Conservation (phyloP, 2,329 filamentous ascomycete genomes). For the Trichoderma atroviride region DNA sequence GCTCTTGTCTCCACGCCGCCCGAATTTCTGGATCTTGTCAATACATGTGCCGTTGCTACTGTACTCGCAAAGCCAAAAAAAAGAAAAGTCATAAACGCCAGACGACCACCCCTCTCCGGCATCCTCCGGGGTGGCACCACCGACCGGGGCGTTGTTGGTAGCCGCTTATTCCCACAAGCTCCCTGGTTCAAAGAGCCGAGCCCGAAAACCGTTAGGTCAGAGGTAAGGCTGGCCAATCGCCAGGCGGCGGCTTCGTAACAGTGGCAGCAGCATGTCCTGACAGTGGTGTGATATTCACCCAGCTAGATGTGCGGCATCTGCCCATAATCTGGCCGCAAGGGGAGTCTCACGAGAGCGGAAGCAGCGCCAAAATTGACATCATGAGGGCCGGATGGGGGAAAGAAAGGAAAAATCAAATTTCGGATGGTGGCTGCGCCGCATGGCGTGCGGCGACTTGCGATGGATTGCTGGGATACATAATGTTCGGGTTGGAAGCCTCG, state of each 20-base stretch:
- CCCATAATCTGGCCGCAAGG: constrained; percentile 10
- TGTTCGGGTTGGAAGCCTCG: constrained; percentile 8
- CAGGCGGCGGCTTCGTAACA: neutral
- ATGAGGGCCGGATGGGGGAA: neutral
- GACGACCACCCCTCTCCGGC: constrained; percentile 7
- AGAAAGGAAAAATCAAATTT: neutral
- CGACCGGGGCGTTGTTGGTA: neutral
- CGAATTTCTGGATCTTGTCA: neutral
- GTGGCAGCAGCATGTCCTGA: constrained; percentile 21
- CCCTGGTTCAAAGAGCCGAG: neutral
- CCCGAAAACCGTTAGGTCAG: neutral
- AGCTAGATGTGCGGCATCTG: constrained; percentile 6
- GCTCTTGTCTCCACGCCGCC: neutral
- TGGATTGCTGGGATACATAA: constrained; percentile 20
- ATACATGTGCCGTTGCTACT: neutral
- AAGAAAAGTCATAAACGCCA: neutral
- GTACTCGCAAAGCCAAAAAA: neutral
- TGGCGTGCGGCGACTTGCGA: constrained; percentile 17
- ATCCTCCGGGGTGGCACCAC: constrained; percentile 27
- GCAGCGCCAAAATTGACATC: constrained; percentile 16
- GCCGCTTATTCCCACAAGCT: neutral
- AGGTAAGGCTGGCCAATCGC: constrained; percentile 5
- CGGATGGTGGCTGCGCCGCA: neutral
- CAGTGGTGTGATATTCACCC: constrained; percentile 26
- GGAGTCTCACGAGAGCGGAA: constrained; percentile 5